phyloP scores from a whole-genome alignment of 2,329 filamentous ascomycete genomes.

The Pseudogymnoascus sp. region DNA sequence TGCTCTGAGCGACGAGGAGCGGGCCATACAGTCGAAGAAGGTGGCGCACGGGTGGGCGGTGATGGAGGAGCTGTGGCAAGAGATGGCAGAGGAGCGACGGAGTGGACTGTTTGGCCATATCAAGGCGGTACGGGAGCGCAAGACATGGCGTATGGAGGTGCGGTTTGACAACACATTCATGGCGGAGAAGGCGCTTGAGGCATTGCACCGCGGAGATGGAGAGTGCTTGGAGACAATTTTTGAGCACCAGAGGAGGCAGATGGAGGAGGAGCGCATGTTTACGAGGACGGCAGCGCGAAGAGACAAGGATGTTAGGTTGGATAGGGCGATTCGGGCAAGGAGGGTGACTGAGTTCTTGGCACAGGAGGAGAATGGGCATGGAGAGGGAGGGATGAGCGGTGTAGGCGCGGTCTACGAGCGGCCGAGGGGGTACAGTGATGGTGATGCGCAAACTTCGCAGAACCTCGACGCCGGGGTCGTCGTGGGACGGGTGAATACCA shows the following conservation, averaged over 20 bases:
- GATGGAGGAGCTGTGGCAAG: constrained; percentile 34
- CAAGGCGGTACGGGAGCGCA: constrained; percentile 32
- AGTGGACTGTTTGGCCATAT: constrained; percentile 25
- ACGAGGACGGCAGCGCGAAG: constrained; percentile 14
- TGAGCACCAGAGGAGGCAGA: constrained; percentile 18
- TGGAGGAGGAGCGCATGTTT: constrained; percentile 16
- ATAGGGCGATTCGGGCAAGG: neutral
- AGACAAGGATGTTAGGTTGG: neutral
- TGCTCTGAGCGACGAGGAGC: constrained; percentile 30
- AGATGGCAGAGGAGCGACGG: constrained; percentile 31
- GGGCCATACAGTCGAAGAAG: constrained; percentile 25
- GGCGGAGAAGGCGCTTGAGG: constrained; percentile 40
- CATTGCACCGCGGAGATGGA: constrained; percentile 34
- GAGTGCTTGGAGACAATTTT: constrained; percentile 33
- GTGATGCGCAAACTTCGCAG: neutral
- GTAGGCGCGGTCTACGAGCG: neutral
- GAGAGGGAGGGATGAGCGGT: neutral
- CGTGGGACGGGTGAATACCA: neutral
- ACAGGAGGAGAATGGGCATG: neutral
- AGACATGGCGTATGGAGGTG: constrained; percentile 34
- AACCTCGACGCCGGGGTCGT: too few species aligned
- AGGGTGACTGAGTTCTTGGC: neutral
- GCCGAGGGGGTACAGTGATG: neutral
- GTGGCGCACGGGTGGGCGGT: constrained; percentile 37
- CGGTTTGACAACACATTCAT: constrained; percentile 43